phyloP scores from a whole-genome alignment of 2,329 filamentous ascomycete species.

The Exophiala calicioides region DNA sequence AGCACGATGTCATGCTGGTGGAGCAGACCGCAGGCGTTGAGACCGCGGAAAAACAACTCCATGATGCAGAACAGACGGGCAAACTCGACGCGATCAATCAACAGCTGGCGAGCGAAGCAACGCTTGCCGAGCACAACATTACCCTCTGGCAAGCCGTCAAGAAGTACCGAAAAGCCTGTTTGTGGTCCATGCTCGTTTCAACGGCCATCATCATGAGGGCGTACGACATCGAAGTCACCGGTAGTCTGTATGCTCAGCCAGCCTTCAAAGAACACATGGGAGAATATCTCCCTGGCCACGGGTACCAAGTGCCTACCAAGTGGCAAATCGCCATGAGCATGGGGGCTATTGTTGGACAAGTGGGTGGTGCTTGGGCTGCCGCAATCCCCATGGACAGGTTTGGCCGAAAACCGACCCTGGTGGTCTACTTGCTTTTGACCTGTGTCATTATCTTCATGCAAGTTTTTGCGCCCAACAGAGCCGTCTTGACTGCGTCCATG shows the following conservation, averaged over 20 bases:
- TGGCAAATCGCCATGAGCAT: constrained; percentile 61
- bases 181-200: constrained; percentile 32
- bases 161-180: background rate
- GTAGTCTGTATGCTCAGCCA: constrained; percentile 33
- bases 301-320: constrained; percentile 51
- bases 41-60: constrained; percentile 35
- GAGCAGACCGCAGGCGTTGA: too few relatives aligned
- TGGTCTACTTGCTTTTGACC: constrained; percentile 56
- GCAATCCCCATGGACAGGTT: constrained; percentile 66
- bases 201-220: constrained; percentile 31
- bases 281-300: constrained; percentile 31
- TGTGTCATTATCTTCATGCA: constrained; percentile 37
- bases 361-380: constrained; percentile 66
- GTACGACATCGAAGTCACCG: constrained; percentile 33
- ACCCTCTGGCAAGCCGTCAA: constrained; percentile 3
- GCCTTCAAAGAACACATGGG: constrained; percentile 34
- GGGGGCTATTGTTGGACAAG: constrained; percentile 61
- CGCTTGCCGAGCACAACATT: constrained; percentile 3
- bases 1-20: too few relatives aligned
- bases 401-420: constrained; percentile 66
- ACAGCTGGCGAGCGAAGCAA: background rate
- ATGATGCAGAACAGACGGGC: constrained; percentile 1
- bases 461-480: constrained; percentile 41
- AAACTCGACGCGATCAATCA: background rate
- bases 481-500: constrained; percentile 35